Conservation (phyloP, 208 protist species). For the Trypanosoma theileri region DNA sequence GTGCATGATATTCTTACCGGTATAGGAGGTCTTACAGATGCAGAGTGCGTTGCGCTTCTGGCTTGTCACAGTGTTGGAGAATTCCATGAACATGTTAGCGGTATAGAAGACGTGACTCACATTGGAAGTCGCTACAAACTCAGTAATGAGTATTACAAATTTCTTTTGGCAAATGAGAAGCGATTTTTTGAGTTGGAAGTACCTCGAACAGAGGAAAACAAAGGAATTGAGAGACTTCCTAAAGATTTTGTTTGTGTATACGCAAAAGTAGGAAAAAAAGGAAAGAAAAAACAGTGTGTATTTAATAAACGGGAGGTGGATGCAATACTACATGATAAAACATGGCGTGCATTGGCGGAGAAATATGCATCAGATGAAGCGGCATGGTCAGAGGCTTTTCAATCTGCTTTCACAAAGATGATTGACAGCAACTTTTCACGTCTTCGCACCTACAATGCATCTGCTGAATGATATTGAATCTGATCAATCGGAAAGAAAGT, state of each 20-base stretch:
- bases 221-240: constrained; percentile 52
- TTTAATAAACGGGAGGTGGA: constrained; percentile 66
- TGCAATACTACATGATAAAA: constrained; percentile 44
- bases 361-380: constrained; percentile 59
- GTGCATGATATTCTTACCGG: constrained; percentile 54
- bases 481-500: not conserved
- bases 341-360: constrained; percentile 54
- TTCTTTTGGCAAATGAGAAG: constrained; percentile 72
- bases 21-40: constrained; percentile 68
- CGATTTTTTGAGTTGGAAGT: constrained; percentile 53
- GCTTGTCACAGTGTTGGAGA: constrained; percentile 85
- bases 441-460: constrained; percentile 49
- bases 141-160: constrained; percentile 74
- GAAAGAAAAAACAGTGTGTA: constrained; percentile 54
- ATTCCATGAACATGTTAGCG: constrained; percentile 84
- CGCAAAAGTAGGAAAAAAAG: constrained; percentile 31
- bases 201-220: constrained; percentile 71
- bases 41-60: constrained; percentile 83
- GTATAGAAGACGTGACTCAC: constrained; percentile 64
- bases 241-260: constrained; percentile 61
- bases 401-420: constrained; percentile 79
- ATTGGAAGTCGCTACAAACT: constrained; percentile 74
- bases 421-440: constrained; percentile 78
- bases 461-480: not conserved
- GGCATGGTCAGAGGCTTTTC: constrained; percentile 61